These are phyloP conservation scores for Bimuria novae-zelandiae DNA, from an alignment of 2,329 filamentous ascomycete genomes.

Conservation along the genomic window DNA sequence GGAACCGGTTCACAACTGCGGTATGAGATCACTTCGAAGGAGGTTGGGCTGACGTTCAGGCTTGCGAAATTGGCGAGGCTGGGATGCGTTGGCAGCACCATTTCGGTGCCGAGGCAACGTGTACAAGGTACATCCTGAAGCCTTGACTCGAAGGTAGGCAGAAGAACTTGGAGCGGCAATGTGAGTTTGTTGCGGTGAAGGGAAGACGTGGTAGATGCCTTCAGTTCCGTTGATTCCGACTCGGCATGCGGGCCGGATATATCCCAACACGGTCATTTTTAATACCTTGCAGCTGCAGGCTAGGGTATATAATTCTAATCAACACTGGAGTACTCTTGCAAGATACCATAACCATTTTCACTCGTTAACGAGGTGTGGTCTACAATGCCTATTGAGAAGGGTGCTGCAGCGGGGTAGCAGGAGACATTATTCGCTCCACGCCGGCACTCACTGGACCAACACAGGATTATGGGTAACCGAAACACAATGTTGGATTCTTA, in stretches of 20 bases:
- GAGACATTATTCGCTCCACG: no score
- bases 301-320: not conserved
- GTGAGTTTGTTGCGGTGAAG: no score
- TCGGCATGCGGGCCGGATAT: not conserved
- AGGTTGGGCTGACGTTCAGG: slow-evolving; percentile 33
- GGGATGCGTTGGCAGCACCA: slow-evolving; percentile 34
- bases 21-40: slow-evolving; percentile 18
- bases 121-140: slow-evolving; percentile 20
- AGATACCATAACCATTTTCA: not conserved
- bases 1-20: slow-evolving; percentile 5
- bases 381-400: no score
- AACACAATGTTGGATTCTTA: no score
- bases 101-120: slow-evolving; percentile 27
- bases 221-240: slow-evolving; percentile 6
- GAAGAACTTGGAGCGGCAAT: no score
- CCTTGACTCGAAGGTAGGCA: not conserved
- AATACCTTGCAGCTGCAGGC: not conserved
- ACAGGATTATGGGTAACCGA: no score
- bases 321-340: not conserved
- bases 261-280: not conserved
- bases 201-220: not conserved
- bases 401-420: no score
- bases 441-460: no score
- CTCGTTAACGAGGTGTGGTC: no score
- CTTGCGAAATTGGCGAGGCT: slow-evolving; percentile 39